Conservation (phyloP, 176 grass and related monocot genomes). For the Raddia guianensis region DNA sequence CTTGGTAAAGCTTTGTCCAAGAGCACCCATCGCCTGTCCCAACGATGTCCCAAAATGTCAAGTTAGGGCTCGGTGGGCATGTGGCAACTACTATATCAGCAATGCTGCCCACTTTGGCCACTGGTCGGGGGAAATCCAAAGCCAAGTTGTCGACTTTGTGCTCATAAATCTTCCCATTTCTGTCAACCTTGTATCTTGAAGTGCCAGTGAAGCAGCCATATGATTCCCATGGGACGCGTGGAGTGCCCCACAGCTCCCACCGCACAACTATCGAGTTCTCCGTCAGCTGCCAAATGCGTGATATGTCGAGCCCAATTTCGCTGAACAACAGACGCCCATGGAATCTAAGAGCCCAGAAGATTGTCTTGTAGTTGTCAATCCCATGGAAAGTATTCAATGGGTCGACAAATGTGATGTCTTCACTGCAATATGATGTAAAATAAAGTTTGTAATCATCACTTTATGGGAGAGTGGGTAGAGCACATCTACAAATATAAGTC, state of each 20-base stretch:
- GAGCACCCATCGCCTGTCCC: conserved; percentile 58
- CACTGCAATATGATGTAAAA: conserved; percentile 61
- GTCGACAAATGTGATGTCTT: conserved; percentile 87
- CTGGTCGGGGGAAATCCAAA: conserved; percentile 76
- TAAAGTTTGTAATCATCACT: conserved; percentile 11
- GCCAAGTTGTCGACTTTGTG: conserved; percentile 98
- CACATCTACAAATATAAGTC: neutral
- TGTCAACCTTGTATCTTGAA: conserved; percentile 80
- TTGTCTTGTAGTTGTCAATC: conserved; percentile 86
- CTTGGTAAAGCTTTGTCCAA: conserved; percentile 84
- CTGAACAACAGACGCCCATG: conserved; percentile 76
- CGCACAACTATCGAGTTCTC: conserved; percentile 88
- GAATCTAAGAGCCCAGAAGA: conserved; percentile 94
- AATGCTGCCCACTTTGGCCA: conserved; percentile 54
- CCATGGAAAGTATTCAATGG: conserved; percentile 86
- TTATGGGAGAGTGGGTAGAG: neutral
- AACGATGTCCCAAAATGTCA: conserved; percentile 63
- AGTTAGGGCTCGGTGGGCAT: conserved; percentile 66
- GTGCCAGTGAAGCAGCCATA: conserved; percentile 83
- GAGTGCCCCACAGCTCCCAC: conserved; percentile 83
- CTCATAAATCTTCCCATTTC: conserved; percentile 96
- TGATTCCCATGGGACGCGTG: conserved; percentile 93
- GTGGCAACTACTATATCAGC: conserved; percentile 70
- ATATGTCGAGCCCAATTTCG: conserved; percentile 77
- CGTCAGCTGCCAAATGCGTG: conserved; percentile 81